Evolutionary conservation across 2,329 filamentous ascomycete genomes (phyloP), one percentile per base, ranked within the genome.

Genomic region (Ophiostoma sp.): DNA sequence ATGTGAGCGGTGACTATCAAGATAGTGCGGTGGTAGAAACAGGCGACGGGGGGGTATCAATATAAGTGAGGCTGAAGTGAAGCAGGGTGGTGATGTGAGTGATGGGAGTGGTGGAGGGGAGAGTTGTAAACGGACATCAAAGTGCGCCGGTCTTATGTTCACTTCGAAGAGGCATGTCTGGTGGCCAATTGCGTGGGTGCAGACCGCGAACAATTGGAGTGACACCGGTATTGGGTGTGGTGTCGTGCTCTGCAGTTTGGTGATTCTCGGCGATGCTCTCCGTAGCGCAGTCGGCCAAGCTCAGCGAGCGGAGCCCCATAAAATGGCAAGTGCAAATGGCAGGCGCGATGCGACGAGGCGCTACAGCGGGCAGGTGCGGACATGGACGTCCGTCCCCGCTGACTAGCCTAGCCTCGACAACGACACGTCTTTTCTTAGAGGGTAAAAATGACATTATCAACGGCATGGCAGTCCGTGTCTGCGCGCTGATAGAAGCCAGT

Each of bases 261-360:
- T 41, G 64, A 36, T 66, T 66, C 65, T 67, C 65, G 65, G 65
- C 65, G 36, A 67, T 67, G 65, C 65, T 67, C 65, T 36, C 64
- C 64, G 64, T 66, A 66, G 64, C 23, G 65, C 23, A 33, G 33
- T 65, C 62, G 60, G 60, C 60, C 60, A 64, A 20, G 17, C 33
- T 64, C 17, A 65, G 62, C 62, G 62, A 65, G 62, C 35, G 62
- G 62, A 64, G 15, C 35, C 62, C 35, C 36, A 13, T 33, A 57
- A 23, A 57, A 57, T 27, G 23, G 11, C 39, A 57, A 57, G 27
- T 11, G 23, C 52, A 57, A 33, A 62, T 35, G 23, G 60, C 33
- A 35, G 60, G 60, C 60, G 60, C 60, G 2, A 36, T 31, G 27
- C 33, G 13, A 15, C 20, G 15, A 10, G 11, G 31, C 15, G 8